A percentile compares a stretch with the other conserved stretches of the same genome.
Conservation (phyloP, 2,329 filamentous ascomycete genomes). For the Penicillium sp. region DNA sequence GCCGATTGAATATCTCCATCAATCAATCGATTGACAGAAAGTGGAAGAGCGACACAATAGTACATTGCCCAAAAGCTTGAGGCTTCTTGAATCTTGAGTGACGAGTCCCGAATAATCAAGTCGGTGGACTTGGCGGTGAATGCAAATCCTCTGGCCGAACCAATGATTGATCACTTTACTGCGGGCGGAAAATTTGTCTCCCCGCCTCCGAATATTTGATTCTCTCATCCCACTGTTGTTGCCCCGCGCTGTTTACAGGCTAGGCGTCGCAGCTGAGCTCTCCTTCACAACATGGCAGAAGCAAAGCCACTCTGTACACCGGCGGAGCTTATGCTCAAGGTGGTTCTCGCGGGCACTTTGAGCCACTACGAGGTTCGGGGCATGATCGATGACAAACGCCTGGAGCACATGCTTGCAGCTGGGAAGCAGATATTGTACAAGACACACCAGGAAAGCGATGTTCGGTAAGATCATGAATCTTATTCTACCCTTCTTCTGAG, state of each 20-base stretch:
- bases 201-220: conserved; percentile 10
- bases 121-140: not conserved
- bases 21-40: no score
- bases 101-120: not conserved
- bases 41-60: no score
- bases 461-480: conserved; percentile 41
- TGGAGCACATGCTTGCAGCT: conserved; percentile 56
- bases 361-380: conserved; percentile 59
- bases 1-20: no score
- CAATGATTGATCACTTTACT: conserved; percentile 2
- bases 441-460: conserved; percentile 54
- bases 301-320: conserved; percentile 42
- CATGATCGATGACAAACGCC: conserved; percentile 57
- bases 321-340: conserved; percentile 48
- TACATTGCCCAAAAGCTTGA: no score
- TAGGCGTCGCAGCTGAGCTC: not conserved
- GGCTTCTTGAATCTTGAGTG: no score
- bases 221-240: conserved; percentile 6
- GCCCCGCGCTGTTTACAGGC: conserved; percentile 2
- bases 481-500: not conserved
- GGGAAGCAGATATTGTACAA: conserved; percentile 59
- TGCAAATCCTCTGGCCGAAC: not conserved
- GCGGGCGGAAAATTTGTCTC: conserved; percentile 13
- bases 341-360: conserved; percentile 47
- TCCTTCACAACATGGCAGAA: conserved; percentile 32